phyloP scores from a whole-genome alignment of 2,329 filamentous ascomycete genomes.

The Cladosporium colombiae region DNA sequence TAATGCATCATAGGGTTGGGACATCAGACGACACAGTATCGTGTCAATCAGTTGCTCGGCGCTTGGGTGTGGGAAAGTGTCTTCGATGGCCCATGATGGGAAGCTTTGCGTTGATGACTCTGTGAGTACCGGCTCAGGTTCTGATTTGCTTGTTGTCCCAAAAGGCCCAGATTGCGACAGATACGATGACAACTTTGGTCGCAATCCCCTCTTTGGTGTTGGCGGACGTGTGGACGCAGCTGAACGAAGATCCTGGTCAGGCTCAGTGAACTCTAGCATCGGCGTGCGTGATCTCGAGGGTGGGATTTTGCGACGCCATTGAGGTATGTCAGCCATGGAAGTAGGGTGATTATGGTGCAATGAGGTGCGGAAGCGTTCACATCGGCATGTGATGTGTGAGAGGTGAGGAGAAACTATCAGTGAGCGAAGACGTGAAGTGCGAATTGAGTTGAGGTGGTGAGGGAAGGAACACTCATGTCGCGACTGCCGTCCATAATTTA shows the following conservation, averaged over 20 bases:
- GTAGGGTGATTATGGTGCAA: neutral
- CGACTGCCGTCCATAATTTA: neutral
- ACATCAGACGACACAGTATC: constrained; percentile 36
- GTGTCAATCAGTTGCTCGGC: constrained; percentile 33
- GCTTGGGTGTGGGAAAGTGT: constrained; percentile 32
- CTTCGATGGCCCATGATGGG: constrained; percentile 32
- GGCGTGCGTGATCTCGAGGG: constrained; percentile 35
- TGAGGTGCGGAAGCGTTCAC: neutral
- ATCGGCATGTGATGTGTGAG: neutral
- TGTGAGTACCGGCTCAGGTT: constrained; percentile 25
- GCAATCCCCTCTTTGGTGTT: constrained; percentile 38
- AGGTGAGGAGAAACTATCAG: neutral
- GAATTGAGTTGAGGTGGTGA: neutral
- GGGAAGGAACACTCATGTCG: constrained; percentile 15
- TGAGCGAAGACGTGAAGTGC: neutral
- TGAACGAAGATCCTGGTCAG: constrained; percentile 26
- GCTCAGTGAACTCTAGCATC: constrained; percentile 35
- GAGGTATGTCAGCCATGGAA: constrained; percentile 38
- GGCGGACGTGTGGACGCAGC: constrained; percentile 23
- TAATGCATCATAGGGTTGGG: constrained; percentile 32
- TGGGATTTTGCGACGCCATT: constrained; percentile 40
- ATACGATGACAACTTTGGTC: constrained; percentile 44
- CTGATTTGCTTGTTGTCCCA: constrained; percentile 20
- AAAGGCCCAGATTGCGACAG: constrained; percentile 37
- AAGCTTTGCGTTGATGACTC: constrained; percentile 28